A percentile compares a stretch with the other conserved stretches of the same genome.
phyloP scores from a whole-genome alignment of 257 asterid species.

The Rhazya stricta region DNA sequence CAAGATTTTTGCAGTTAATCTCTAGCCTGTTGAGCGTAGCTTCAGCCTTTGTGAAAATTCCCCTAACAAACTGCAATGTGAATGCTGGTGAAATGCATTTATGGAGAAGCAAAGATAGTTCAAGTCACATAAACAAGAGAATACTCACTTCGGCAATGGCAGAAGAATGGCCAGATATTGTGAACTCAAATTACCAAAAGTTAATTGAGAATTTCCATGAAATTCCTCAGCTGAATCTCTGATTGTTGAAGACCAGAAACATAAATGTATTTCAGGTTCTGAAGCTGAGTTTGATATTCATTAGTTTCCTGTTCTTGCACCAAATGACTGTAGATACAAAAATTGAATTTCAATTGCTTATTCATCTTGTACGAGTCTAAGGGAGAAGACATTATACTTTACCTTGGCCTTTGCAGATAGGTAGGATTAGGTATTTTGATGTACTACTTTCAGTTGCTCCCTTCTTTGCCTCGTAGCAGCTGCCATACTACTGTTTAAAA shows the following conservation, averaged over 20 bases:
- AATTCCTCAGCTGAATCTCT: conserved; percentile 38
- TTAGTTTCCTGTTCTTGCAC: conserved; percentile 30
- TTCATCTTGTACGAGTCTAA: not conserved
- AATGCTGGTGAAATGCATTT: not conserved
- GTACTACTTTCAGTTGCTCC: conserved; percentile 35
- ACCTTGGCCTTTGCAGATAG: conserved; percentile 43
- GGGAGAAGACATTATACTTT: not conserved
- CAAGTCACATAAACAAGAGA: not conserved
- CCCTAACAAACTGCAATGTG: conserved; percentile 29
- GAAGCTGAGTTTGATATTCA: conserved; percentile 35
- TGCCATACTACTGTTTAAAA: conserved; percentile 30
- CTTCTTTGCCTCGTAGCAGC: conserved; percentile 36
- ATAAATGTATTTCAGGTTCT: conserved; percentile 25
- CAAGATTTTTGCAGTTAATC: conserved; percentile 30
- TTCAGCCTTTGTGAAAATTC: conserved; percentile 33
- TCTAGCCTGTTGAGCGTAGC: conserved; percentile 31
- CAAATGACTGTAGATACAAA: conserved; percentile 7
- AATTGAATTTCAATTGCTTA: not conserved
- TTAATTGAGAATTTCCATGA: conserved; percentile 31
- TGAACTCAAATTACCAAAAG: conserved; percentile 35
- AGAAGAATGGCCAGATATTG: conserved; percentile 41
- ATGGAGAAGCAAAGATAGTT: not conserved
- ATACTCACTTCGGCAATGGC: conserved; percentile 33
- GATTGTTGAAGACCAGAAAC: conserved; percentile 29
- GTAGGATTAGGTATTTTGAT: conserved; percentile 34